Evolutionary conservation across 257 asterid species (phyloP).

Genomic region (Solanum peruvianum): DNA sequence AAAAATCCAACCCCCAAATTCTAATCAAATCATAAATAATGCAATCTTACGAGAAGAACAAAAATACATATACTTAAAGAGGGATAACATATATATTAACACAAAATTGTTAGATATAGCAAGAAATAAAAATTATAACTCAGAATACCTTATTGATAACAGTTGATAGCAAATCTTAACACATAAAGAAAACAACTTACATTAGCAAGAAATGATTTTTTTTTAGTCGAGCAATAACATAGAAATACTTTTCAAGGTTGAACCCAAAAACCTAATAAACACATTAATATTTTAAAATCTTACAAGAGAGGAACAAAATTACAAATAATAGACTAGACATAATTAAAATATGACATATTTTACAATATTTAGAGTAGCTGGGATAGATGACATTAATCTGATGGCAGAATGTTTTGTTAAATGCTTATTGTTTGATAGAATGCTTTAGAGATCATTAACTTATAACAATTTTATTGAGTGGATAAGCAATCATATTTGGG

Average conservation of each 20-base stretch:
- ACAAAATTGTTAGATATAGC: too few species aligned
- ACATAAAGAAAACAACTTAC: not conserved
- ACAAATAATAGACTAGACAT: not conserved
- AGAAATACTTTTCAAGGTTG: too few species aligned
- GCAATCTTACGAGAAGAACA: not conserved
- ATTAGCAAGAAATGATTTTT: not conserved
- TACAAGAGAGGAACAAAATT: too few species aligned
- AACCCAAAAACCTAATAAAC: not conserved
- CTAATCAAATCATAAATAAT: too few species aligned
- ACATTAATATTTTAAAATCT: not conserved
- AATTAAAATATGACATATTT: not conserved
- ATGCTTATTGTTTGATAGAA: too few species aligned
- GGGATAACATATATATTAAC: not conserved
- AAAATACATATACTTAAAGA: too few species aligned
- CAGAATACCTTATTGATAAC: too few species aligned
- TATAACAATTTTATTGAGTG: not conserved
- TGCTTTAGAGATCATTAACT: too few species aligned
- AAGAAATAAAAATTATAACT: not conserved
- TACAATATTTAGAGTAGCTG: not conserved
- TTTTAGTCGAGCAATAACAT: not conserved
- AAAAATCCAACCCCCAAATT: not conserved
- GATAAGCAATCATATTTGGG: not conserved
- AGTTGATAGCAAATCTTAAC: too few species aligned
- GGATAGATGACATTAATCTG: not conserved
- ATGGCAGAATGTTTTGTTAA: not conserved